Percentiles rank a stretch among this genome's conserved stretches.
phyloP scores from a whole-genome alignment of 192 early-diverging fungal genomes.

The Coemansia sp. region DNA sequence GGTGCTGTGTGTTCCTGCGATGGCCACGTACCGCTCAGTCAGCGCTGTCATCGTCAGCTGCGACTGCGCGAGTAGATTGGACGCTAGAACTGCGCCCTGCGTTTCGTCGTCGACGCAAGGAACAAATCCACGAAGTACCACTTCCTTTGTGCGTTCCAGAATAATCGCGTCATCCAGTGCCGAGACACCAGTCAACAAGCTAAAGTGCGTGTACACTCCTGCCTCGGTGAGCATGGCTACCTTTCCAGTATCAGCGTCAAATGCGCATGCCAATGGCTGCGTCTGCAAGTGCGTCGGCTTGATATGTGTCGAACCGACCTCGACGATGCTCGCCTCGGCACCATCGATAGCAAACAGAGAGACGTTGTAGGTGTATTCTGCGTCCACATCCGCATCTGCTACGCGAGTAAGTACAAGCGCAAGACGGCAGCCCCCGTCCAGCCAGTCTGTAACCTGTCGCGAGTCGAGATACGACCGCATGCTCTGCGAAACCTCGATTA shows the following conservation, averaged over 20 bases:
- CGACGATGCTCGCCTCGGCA: slow-evolving; percentile 21
- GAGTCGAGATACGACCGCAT: slow-evolving; percentile 56
- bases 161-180: slow-evolving; percentile 48
- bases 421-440: slow-evolving; percentile 31
- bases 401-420: slow-evolving; percentile 23
- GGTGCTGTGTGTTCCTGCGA: slow-evolving; percentile 52
- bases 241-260: slow-evolving; percentile 46
- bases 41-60: slow-evolving; percentile 38
- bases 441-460: slow-evolving; percentile 50
- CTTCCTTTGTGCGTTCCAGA: slow-evolving; percentile 36
- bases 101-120: slow-evolving; percentile 19
- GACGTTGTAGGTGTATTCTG: slow-evolving; percentile 16
- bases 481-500: slow-evolving; percentile 44
- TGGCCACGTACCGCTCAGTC: slow-evolving; percentile 48
- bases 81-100: slow-evolving; percentile 7
- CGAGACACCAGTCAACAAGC: slow-evolving; percentile 31
- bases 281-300: slow-evolving; percentile 28
- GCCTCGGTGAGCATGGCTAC: slow-evolving; percentile 40
- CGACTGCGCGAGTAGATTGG: slow-evolving; percentile 35
- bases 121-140: slow-evolving; percentile 48
- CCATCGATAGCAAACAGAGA: slow-evolving; percentile 39
- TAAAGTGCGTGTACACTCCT: slow-evolving; percentile 38
- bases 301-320: slow-evolving; percentile 48
- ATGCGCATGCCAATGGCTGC: slow-evolving; percentile 44
- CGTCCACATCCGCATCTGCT: slow-evolving; percentile 17